Evolutionary conservation across 805 yeast species (phyloP).

Genomic region (Candida qinlingensis): DNA sequence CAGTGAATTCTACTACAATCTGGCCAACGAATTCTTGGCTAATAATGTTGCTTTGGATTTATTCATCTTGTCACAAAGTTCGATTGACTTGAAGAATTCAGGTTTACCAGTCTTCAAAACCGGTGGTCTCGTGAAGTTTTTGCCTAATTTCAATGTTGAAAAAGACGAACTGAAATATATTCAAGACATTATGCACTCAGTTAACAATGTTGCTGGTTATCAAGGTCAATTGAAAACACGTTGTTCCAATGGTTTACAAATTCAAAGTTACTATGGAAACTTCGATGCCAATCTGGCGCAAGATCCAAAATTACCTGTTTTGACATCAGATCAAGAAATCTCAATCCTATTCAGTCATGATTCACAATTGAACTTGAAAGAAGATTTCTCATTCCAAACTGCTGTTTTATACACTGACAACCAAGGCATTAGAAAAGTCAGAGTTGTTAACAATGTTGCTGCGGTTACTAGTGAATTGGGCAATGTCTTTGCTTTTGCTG

Average conservation of each 20-base stretch:
- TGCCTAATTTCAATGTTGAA: constrained; percentile 60
- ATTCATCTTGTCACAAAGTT: constrained; percentile 57
- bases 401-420: constrained; percentile 81
- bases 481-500: constrained; percentile 75
- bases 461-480: constrained; percentile 71
- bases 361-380: constrained; percentile 60
- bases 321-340: constrained; percentile 57
- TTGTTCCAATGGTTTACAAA: constrained; percentile 82
- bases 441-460: constrained; percentile 80
- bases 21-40: constrained; percentile 51
- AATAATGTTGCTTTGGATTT: constrained; percentile 72
- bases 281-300: constrained; percentile 32
- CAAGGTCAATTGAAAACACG: constrained; percentile 82
- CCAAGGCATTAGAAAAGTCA: constrained; percentile 72
- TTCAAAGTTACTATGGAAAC: constrained; percentile 67
- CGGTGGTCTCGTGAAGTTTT: constrained; percentile 65
- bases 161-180: constrained; percentile 66
- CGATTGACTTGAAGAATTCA: constrained; percentile 71
- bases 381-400: constrained; percentile 86
- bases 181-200: constrained; percentile 51
- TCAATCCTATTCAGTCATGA: constrained; percentile 75
- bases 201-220: constrained; percentile 55
- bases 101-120: constrained; percentile 58
- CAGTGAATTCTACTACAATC: constrained; percentile 52
- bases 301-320: constrained; percentile 68